A percentile compares a stretch with the other conserved stretches of the same genome.
These are phyloP conservation scores for Kodamaea sagamina DNA, from an alignment of 805 yeast genomes.

Conservation along the genomic window DNA sequence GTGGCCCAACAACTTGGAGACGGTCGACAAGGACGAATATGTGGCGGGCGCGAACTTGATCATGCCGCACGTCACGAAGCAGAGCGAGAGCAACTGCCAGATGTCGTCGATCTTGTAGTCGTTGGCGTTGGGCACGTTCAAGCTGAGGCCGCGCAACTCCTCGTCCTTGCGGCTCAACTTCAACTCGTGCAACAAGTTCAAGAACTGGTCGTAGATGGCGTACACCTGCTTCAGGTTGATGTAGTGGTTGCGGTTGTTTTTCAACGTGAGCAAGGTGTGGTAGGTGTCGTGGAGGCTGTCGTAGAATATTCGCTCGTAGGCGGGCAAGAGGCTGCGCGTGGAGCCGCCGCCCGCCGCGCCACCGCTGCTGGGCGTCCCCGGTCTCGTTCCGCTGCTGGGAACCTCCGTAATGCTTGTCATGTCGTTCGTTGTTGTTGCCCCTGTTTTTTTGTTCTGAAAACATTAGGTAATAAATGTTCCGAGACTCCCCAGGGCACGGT, in stretches of 20 bases:
- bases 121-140: slow-evolving; percentile 51
- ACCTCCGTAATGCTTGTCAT: slow-evolving; percentile 2
- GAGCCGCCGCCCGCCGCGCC: neutral
- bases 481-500: no score
- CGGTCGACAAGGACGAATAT: slow-evolving; percentile 85
- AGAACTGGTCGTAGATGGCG: slow-evolving; percentile 57
- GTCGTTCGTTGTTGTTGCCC: slow-evolving; percentile 9
- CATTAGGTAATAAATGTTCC: neutral
- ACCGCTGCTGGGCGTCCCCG: slow-evolving; percentile 15
- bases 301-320: slow-evolving; percentile 36
- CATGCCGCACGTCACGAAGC: slow-evolving; percentile 89
- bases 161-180: slow-evolving; percentile 53
- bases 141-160: slow-evolving; percentile 39
- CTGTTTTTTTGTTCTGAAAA: slow-evolving; percentile 7
- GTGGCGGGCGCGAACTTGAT: slow-evolving; percentile 92
- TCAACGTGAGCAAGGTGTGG: slow-evolving; percentile 37
- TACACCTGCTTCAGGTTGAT: slow-evolving; percentile 70
- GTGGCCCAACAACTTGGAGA: slow-evolving; percentile 80
- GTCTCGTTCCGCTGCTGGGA: slow-evolving; percentile 10
- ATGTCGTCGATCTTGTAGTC: slow-evolving; percentile 84
- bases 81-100: slow-evolving; percentile 81
- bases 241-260: slow-evolving; percentile 65
- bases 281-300: slow-evolving; percentile 31
- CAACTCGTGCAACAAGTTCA: slow-evolving; percentile 54
- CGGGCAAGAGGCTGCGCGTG: slow-evolving; percentile 27